These are phyloP conservation scores for Coffea eugenioides DNA, from an alignment of 257 asterid genomes.

Conservation along the genomic window DNA sequence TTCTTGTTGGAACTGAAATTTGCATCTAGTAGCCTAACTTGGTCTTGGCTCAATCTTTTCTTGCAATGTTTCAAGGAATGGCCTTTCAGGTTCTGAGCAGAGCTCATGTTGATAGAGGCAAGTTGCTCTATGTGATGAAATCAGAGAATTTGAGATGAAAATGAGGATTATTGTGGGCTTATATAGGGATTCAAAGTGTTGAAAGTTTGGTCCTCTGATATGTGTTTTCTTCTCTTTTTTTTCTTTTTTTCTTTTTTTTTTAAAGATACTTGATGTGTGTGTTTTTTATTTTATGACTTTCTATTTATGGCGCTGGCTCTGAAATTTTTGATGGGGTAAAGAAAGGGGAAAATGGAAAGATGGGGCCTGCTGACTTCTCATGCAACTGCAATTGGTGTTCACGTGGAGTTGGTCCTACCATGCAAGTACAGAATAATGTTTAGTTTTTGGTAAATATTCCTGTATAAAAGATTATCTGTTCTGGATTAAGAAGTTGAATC, in stretches of 20 bases:
- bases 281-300: neutral
- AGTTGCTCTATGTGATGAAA: slow-evolving; percentile 3
- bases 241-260: no score
- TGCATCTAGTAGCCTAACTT: slow-evolving; percentile 67
- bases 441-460: slow-evolving; percentile 22
- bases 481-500: slow-evolving; percentile 46
- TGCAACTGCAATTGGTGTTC: slow-evolving; percentile 56
- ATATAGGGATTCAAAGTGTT: slow-evolving; percentile 19
- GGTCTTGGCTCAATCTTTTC: slow-evolving; percentile 68
- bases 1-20: slow-evolving; percentile 65
- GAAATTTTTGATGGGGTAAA: slow-evolving; percentile 20
- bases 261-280: no score
- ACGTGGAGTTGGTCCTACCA: slow-evolving; percentile 90
- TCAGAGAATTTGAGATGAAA: slow-evolving; percentile 17
- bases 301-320: slow-evolving; percentile 21
- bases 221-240: no score
- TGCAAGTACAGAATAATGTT: slow-evolving; percentile 29
- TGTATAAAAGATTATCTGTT: slow-evolving; percentile 44
- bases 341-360: slow-evolving; percentile 26
- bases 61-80: slow-evolving; percentile 36
- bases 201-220: slow-evolving; percentile 6
- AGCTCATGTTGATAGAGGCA: slow-evolving; percentile 11
- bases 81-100: slow-evolving; percentile 28
- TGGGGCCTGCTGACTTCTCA: slow-evolving; percentile 49
- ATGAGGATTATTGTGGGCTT: slow-evolving; percentile 11